A percentile compares a stretch with the other conserved stretches of the same genome.
Evolutionary conservation across 495 filamentous ascomycete species (phyloP).

Genomic region (Melanomma pulvis-pyrius): DNA sequence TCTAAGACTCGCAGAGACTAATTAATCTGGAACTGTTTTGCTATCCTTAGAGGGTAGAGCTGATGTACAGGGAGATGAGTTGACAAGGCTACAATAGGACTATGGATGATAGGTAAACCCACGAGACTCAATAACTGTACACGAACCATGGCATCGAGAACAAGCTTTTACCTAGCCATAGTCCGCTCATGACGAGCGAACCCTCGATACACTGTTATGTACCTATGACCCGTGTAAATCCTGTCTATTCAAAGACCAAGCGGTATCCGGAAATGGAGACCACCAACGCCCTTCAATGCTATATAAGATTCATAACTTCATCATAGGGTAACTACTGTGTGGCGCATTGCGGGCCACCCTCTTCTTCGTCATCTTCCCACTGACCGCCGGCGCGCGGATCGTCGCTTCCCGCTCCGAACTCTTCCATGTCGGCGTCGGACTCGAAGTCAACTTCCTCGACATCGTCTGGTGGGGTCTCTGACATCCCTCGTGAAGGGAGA

Average conservation of each 20-base stretch:
- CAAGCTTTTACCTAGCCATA: not conserved
- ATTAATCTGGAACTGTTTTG: too few relatives aligned
- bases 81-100: too few relatives aligned
- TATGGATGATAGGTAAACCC: not conserved
- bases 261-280: not conserved
- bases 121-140: not conserved
- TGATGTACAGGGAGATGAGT: too few relatives aligned
- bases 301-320: not conserved
- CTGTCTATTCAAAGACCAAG: not conserved
- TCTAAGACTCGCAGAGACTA: too few relatives aligned
- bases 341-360: constrained; percentile 69
- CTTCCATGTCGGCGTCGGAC: constrained; percentile 75
- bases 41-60: too few relatives aligned
- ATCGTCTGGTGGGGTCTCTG: constrained; percentile 59
- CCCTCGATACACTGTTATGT: not conserved
- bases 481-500: constrained; percentile 59
- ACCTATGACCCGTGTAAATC: not conserved
- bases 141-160: too few relatives aligned
- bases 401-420: constrained; percentile 68
- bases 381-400: constrained; percentile 72
- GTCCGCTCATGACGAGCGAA: not conserved
- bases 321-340: constrained; percentile 65
- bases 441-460: constrained; percentile 88
- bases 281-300: constrained; percentile 1
- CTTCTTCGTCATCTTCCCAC: constrained; percentile 74